A percentile compares a stretch with the other conserved stretches of the same genome.
These are phyloP conservation scores for Penicillium sp. DNA, from an alignment of 2,329 filamentous ascomycete species.

Conservation along the genomic window DNA sequence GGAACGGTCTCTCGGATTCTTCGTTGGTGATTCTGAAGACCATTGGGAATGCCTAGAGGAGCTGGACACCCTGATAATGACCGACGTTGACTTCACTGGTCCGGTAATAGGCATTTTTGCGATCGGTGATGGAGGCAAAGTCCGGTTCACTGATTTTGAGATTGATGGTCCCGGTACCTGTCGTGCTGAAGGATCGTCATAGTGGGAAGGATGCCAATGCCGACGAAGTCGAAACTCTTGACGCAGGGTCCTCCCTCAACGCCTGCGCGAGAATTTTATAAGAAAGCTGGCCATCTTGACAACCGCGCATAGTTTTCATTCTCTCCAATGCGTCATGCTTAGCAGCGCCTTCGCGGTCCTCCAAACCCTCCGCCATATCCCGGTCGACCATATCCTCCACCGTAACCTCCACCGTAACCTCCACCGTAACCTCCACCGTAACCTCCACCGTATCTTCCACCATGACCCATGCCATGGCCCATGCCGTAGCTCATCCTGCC, in stretches of 20 bases:
- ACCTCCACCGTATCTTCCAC: slow-evolving; percentile 6
- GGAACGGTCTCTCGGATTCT: slow-evolving; percentile 2
- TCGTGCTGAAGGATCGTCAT: background rate
- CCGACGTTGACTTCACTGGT: slow-evolving; percentile 8
- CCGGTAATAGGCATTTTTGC: slow-evolving; percentile 11
- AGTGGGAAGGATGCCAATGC: background rate
- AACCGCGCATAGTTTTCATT: too few relatives aligned
- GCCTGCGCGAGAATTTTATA: too few relatives aligned
- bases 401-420: slow-evolving; percentile 4
- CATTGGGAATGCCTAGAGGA: background rate
- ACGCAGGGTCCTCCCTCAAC: background rate
- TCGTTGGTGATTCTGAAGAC: background rate
- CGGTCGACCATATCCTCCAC: slow-evolving; percentile 6
- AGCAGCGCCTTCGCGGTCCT: slow-evolving; percentile 1
- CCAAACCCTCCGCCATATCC: background rate
- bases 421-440: slow-evolving; percentile 9
- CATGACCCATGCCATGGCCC: slow-evolving; percentile 11
- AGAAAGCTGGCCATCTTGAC: background rate
- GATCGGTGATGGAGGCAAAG: background rate
- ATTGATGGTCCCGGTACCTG: background rate
- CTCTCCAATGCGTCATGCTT: background rate
- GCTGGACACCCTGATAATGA: slow-evolving; percentile 5
- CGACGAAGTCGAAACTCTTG: background rate
- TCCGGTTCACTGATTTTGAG: slow-evolving; percentile 4
- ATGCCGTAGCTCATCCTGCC: slow-evolving; percentile 14